Conservation (phyloP, 2,329 filamentous ascomycete genomes). For the Alternaria metachromatica region DNA sequence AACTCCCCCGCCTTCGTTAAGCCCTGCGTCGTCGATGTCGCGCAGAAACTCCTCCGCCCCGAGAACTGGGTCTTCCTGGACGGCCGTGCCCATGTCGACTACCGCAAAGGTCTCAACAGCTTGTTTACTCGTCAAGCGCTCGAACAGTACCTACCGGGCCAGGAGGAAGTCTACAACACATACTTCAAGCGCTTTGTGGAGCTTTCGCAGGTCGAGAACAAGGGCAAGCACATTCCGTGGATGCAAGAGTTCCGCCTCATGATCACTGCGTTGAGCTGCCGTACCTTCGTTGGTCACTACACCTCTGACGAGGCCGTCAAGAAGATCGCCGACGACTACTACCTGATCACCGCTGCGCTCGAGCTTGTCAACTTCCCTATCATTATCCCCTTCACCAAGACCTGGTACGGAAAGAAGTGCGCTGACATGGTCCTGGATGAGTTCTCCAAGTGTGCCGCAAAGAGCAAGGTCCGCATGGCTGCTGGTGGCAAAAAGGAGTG, state of each 20-base stretch:
- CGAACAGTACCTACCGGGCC: slow-evolving; percentile 84
- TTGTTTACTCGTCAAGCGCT: slow-evolving; percentile 93
- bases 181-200: slow-evolving; percentile 84
- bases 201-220: slow-evolving; percentile 71
- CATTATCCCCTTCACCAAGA: slow-evolving; percentile 92
- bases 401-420: slow-evolving; percentile 96
- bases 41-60: slow-evolving; percentile 88
- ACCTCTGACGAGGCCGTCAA: slow-evolving; percentile 88
- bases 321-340: slow-evolving; percentile 96
- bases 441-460: slow-evolving; percentile 89
- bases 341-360: slow-evolving; percentile 91
- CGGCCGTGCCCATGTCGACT: slow-evolving; percentile 93
- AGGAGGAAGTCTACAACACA: slow-evolving; percentile 87
- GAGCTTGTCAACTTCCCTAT: slow-evolving; percentile 91
- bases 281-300: slow-evolving; percentile 97
- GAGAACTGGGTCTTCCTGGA: slow-evolving; percentile 98
- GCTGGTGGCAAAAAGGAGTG: slow-evolving; percentile 85
- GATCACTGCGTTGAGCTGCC: slow-evolving; percentile 92
- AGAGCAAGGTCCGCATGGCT: slow-evolving; percentile 90
- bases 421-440: slow-evolving; percentile 89
- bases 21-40: slow-evolving; percentile 93
- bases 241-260: slow-evolving; percentile 93
- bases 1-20: slow-evolving; percentile 92
- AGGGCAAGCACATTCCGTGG: slow-evolving; percentile 79
- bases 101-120: slow-evolving; percentile 93